Evolutionary conservation across 306 rosid species (phyloP).

Genomic region (Vigna angularis): DNA sequence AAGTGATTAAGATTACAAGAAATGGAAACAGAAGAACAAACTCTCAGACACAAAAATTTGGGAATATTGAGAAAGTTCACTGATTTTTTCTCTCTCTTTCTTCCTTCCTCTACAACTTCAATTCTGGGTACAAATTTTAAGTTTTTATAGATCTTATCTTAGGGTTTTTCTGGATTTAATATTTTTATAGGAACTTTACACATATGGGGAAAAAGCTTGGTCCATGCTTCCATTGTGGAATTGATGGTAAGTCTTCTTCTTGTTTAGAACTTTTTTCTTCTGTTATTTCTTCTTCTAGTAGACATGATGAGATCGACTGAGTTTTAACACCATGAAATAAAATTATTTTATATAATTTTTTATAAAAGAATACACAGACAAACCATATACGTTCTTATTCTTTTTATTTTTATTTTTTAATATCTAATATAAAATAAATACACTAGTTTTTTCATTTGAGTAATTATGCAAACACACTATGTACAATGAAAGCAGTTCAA

Average conservation of each 20-base stretch:
- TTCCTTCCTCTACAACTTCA: neutral
- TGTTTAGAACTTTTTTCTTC: neutral
- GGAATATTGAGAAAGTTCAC: neutral
- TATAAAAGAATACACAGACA: too few species aligned
- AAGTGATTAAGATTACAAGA: too few species aligned
- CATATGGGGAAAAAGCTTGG: constrained; percentile 28
- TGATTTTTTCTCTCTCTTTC: neutral
- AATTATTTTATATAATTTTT: too few species aligned
- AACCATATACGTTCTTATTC: too few species aligned
- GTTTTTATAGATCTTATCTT: neutral
- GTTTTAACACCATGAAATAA: neutral
- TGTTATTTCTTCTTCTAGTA: neutral
- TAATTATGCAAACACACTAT: too few species aligned
- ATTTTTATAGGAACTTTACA: neutral
- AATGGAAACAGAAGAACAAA: too few species aligned
- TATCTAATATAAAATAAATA: too few species aligned
- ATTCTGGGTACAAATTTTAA: neutral
- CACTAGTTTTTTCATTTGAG: too few species aligned
- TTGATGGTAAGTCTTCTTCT: constrained; percentile 16
- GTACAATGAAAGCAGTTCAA: neutral
- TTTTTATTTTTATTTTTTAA: too few species aligned
- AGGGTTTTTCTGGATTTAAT: neutral
- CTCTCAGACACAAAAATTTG: neutral
- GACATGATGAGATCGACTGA: neutral
- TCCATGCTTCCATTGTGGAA: constrained; percentile 45